Percentiles rank a stretch among this genome's conserved stretches.
Evolutionary conservation across 768 basidiomycete genomes (phyloP).

Genomic region (Leccinellum albellum): DNA sequence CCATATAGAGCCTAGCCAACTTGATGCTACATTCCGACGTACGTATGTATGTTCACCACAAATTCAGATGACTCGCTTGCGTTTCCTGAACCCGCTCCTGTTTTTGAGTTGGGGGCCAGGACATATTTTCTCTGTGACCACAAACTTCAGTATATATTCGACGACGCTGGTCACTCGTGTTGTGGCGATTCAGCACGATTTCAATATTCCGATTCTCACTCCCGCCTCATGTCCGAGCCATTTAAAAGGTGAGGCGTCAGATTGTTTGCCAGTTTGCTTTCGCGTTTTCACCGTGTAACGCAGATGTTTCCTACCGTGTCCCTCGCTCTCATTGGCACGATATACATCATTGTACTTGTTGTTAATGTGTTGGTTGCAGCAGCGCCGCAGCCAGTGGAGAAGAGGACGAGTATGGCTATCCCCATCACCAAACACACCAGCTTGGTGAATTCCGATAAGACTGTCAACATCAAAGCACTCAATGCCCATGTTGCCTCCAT

Average conservation of each 20-base stretch:
- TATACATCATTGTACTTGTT: slow-evolving; percentile 2
- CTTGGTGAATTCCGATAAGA: slow-evolving; percentile 4
- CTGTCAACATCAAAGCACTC: slow-evolving; percentile 4
- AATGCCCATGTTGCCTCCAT: background rate
- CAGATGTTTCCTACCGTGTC: background rate
- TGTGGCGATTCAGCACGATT: background rate
- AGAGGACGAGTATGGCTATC: background rate
- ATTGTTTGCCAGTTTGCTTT: background rate
- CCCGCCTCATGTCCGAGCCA: background rate
- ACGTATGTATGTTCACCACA: background rate
- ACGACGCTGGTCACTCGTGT: background rate
- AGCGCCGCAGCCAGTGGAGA: background rate
- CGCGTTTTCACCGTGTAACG: background rate
- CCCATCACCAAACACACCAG: slow-evolving; percentile 8
- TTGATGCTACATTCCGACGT: too few relatives aligned
- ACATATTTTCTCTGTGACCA: background rate
- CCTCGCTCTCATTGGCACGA: background rate
- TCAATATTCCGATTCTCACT: background rate
- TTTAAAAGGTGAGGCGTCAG: background rate
- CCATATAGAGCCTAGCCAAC: too few relatives aligned
- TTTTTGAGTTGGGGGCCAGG: background rate
- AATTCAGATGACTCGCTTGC: background rate
- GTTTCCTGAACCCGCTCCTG: background rate
- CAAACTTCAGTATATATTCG: background rate
- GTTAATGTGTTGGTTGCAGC: slow-evolving; percentile 3